Evolutionary conservation across 495 filamentous ascomycete genomes (phyloP).

Genomic region (Aspergillus affinis): DNA sequence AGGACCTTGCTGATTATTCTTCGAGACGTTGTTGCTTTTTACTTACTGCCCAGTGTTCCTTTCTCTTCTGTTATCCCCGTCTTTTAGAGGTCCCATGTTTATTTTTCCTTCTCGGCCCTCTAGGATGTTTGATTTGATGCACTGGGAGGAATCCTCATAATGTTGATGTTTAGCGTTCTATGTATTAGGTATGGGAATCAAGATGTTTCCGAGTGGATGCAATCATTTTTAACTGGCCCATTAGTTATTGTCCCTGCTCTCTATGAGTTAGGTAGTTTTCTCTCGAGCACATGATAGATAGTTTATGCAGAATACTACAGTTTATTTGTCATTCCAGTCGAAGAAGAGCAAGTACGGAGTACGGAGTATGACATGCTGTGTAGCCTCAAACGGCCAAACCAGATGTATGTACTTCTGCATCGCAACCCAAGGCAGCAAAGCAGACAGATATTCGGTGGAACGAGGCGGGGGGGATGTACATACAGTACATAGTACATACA

Average conservation of each 20-base stretch:
- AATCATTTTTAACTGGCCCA: background rate
- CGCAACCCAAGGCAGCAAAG: background rate
- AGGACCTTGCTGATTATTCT: background rate
- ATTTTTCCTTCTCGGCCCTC: slow-evolving; percentile 1
- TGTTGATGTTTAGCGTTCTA: background rate
- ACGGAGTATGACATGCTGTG: background rate
- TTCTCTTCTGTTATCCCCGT: slow-evolving; percentile 4
- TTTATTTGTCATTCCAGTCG: background rate
- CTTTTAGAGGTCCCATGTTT: slow-evolving; percentile 5
- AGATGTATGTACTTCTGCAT: background rate
- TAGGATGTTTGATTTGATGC: slow-evolving; percentile 8
- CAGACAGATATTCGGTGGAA: no score
- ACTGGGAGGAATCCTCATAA: slow-evolving; percentile 4
- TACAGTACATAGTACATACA: no score
- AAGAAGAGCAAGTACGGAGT: no score
- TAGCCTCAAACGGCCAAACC: background rate
- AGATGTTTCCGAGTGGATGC: background rate
- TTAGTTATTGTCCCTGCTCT: background rate
- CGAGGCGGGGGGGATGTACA: no score
- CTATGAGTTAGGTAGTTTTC: no score
- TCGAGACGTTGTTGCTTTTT: slow-evolving; percentile 1
- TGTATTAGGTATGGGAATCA: background rate
- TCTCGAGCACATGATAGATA: background rate
- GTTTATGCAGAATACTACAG: background rate
- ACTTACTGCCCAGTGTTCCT: slow-evolving; percentile 11